Evolutionary conservation across 2,329 filamentous ascomycete species (phyloP).

Genomic region (Phaeosphaeriaceae sp.): DNA sequence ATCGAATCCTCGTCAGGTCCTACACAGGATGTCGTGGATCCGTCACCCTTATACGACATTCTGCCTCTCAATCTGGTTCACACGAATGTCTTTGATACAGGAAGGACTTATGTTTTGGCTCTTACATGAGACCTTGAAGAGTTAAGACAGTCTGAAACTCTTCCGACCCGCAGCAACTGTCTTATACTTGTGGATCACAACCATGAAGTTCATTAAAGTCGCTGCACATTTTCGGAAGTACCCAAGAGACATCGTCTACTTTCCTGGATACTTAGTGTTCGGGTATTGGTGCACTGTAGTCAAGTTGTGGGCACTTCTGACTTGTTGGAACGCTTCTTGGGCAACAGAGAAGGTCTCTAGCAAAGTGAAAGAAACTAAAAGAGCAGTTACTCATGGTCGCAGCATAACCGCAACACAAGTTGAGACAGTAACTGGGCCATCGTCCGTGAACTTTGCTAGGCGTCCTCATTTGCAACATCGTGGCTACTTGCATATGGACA

Average conservation of each 20-base stretch:
- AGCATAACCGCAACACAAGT: too few species aligned
- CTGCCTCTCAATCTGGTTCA: conserved; percentile 61
- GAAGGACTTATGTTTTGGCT: conserved; percentile 55
- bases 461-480: too few species aligned
- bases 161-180: conserved; percentile 20
- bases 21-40: conserved; percentile 48
- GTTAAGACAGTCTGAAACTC: conserved; percentile 12
- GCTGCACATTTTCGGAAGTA: conserved; percentile 60
- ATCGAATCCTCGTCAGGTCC: conserved; percentile 22
- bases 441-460: too few species aligned
- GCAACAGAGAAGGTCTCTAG: conserved; percentile 4
- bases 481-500: too few species aligned
- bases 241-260: conserved; percentile 59
- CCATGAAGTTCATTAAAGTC: conserved; percentile 66
- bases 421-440: too few species aligned
- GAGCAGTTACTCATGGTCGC: too few species aligned
- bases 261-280: conserved; percentile 61
- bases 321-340: conserved; percentile 37
- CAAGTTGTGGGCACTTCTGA: conserved; percentile 64
- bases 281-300: conserved; percentile 65
- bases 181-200: conserved; percentile 57
- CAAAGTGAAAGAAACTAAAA: too few species aligned
- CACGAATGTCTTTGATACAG: conserved; percentile 63
- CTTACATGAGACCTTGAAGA: conserved; percentile 18
- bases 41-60: conserved; percentile 62